phyloP scores from a whole-genome alignment of 768 basidiomycete genomes.

The Phylloporus sp. region DNA sequence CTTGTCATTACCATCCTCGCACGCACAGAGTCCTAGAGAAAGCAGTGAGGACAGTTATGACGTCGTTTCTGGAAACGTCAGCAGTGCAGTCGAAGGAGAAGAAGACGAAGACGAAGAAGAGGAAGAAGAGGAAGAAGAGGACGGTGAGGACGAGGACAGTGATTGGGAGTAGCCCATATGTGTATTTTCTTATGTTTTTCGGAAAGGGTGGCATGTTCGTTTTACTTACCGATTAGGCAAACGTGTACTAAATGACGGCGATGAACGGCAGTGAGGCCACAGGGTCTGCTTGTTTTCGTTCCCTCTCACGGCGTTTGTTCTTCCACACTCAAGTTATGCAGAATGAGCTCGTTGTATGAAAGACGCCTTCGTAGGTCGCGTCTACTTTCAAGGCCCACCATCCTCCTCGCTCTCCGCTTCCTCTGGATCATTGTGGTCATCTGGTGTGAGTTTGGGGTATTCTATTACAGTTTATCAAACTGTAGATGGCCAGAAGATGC shows the following conservation, averaged over 20 bases:
- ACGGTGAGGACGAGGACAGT: slow-evolving; percentile 19
- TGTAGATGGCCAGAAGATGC: slow-evolving; percentile 58
- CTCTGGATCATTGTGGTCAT: slow-evolving; percentile 55
- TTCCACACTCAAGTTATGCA: slow-evolving; percentile 17
- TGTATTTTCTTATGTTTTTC: not conserved
- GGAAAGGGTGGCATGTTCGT: not conserved
- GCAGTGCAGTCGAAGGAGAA: slow-evolving; percentile 35
- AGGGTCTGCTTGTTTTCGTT: not conserved
- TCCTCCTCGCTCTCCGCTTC: slow-evolving; percentile 44
- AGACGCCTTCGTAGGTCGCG: slow-evolving; percentile 25
- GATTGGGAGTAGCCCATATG: slow-evolving; percentile 59
- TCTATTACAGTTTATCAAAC: slow-evolving; percentile 52
- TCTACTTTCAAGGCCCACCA: slow-evolving; percentile 27
- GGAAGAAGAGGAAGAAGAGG: slow-evolving; percentile 22
- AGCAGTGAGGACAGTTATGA: slow-evolving; percentile 69
- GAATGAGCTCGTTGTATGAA: slow-evolving; percentile 28
- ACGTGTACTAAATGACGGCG: slow-evolving; percentile 9
- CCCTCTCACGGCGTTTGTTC: not conserved
- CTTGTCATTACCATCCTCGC: slow-evolving; percentile 30
- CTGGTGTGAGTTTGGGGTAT: slow-evolving; percentile 63
- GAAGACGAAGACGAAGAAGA: slow-evolving; percentile 34
- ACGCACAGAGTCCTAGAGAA: slow-evolving; percentile 43
- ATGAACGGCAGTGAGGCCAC: not conserved
- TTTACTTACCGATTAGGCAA: slow-evolving; percentile 12
- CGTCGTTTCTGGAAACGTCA: slow-evolving; percentile 53